These are phyloP conservation scores for Metschnikowia koreensis DNA, from an alignment of 805 yeast genomes.

Conservation along the genomic window DNA sequence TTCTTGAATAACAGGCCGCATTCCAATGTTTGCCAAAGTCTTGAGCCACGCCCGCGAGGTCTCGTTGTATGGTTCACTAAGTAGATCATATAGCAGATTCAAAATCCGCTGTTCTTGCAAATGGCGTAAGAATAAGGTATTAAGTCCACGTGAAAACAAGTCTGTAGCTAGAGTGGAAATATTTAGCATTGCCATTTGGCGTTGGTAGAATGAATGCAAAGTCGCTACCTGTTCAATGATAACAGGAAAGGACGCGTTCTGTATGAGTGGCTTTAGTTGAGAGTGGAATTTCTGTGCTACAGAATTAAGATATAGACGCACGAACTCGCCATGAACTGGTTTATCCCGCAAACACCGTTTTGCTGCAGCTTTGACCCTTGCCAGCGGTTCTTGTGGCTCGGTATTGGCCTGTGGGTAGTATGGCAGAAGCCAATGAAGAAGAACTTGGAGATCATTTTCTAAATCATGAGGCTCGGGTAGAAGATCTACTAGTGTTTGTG, in stretches of 20 bases:
- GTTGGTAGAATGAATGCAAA: slow-evolving; percentile 25
- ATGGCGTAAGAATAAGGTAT: slow-evolving; percentile 24
- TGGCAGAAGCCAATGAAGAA: slow-evolving; percentile 35
- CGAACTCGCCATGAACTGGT: slow-evolving; percentile 31
- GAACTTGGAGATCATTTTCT: slow-evolving; percentile 35
- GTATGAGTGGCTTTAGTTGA: slow-evolving; percentile 11
- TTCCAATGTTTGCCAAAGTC: slow-evolving; percentile 13
- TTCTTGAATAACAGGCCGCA: slow-evolving; percentile 15
- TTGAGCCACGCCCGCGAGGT: slow-evolving; percentile 5
- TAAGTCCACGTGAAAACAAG: slow-evolving; percentile 29
- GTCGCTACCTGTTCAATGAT: slow-evolving; percentile 15
- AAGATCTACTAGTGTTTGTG: slow-evolving; percentile 15
- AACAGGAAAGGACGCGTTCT: neutral
- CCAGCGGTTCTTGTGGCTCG: slow-evolving; percentile 30
- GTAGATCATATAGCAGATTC: slow-evolving; percentile 4
- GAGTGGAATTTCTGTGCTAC: slow-evolving; percentile 23
- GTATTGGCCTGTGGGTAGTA: slow-evolving; percentile 18
- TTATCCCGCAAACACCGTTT: slow-evolving; percentile 37
- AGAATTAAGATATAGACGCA: slow-evolving; percentile 33
- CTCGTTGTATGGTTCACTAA: slow-evolving; percentile 1
- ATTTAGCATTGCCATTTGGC: slow-evolving; percentile 24
- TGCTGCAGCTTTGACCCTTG: slow-evolving; percentile 36
- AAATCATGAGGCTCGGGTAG: slow-evolving; percentile 21
- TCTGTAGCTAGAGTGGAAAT: slow-evolving; percentile 20
- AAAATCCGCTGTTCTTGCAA: slow-evolving; percentile 13